Evolutionary conservation across 2,329 filamentous ascomycete genomes (phyloP), one percentile per base, ranked within the genome.

Genomic region (Gremmenia infestans): DNA sequence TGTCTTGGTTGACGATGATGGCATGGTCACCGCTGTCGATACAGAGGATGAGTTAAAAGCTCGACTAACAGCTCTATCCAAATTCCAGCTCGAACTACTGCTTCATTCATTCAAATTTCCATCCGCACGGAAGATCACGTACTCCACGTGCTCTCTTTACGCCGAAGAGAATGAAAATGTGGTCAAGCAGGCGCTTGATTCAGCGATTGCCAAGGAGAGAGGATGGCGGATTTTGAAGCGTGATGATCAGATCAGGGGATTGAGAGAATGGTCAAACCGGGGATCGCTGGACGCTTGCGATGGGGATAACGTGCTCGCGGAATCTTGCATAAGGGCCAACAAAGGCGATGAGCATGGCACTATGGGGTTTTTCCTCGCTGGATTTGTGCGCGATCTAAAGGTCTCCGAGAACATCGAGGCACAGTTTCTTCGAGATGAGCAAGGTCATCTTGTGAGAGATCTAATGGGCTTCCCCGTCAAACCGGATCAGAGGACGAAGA

Each of bases 331-430:
- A 54, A 79, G 93, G 56, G 89, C 90, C 35, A 86, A 88, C 71
- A 89, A 92, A 64, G 88, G 84, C 25, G 91, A 93, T 63, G 86
- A 85, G 9, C 82, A 88, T 60, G 91, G 91, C 0, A 89, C 92
- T 0, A 96, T 97, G 82, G 93, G 94, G 0, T 97, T 99, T 72
- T 99, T 99, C 65, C 89, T 97, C 19, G 91, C 85, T n/a, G 90
- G 81, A 0, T 96, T 99, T 72, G 80, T 90, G 3, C 78, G 89
- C 56, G 63, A 68, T 48, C 8, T 22, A 46, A 52, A 49, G 12
- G 14, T 39, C 9, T 14, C 52, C 17, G 46, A 17, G 5, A 46
- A 55, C 19, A n/a, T 57, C 19, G 63, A 60, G 19, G 50, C 42
- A n/a, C 47, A 62, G 14, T 60, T 63, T 19, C 56, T 66, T 11